These are phyloP conservation scores for Leishmania amazonensis DNA, from an alignment of 208 protist species.

Conservation along the genomic window DNA sequence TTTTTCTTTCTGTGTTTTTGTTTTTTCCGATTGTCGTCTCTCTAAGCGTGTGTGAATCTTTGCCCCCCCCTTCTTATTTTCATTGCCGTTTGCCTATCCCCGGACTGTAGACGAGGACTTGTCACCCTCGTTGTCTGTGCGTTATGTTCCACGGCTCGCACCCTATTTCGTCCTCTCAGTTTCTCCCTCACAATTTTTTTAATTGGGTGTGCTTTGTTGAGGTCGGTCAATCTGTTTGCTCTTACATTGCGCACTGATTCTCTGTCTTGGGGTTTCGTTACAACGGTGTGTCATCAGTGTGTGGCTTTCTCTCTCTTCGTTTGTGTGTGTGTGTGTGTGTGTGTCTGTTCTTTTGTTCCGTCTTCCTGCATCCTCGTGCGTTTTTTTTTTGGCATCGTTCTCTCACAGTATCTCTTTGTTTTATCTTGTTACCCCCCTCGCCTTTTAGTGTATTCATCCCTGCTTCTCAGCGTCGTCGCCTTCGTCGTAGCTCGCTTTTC, in stretches of 20 bases:
- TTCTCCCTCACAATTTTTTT: not conserved
- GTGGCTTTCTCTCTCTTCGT: not conserved
- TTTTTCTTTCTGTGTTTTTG: not conserved
- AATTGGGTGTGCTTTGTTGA: not conserved
- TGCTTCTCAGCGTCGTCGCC: not conserved
- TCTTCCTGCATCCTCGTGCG: not conserved
- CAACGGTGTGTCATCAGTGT: not conserved
- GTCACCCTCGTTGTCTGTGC: not conserved
- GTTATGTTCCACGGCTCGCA: not conserved
- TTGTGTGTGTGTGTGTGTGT: not conserved
- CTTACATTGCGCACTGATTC: not conserved
- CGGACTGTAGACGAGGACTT: not conserved
- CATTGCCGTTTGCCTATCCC: not conserved
- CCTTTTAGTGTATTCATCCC: not conserved
- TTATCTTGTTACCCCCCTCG: not conserved
- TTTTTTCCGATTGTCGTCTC: not conserved
- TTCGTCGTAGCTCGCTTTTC: not conserved
- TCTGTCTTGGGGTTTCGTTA: not conserved
- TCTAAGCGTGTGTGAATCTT: too few species aligned
- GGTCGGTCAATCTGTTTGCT: not conserved
- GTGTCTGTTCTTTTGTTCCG: not conserved
- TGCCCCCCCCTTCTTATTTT: not conserved
- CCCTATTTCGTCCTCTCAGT: not conserved
- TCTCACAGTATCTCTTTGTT: not conserved
- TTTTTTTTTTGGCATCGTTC: not conserved